phyloP scores from a whole-genome alignment of 75 land plant genomes.

The Sequoia sempervirens region DNA sequence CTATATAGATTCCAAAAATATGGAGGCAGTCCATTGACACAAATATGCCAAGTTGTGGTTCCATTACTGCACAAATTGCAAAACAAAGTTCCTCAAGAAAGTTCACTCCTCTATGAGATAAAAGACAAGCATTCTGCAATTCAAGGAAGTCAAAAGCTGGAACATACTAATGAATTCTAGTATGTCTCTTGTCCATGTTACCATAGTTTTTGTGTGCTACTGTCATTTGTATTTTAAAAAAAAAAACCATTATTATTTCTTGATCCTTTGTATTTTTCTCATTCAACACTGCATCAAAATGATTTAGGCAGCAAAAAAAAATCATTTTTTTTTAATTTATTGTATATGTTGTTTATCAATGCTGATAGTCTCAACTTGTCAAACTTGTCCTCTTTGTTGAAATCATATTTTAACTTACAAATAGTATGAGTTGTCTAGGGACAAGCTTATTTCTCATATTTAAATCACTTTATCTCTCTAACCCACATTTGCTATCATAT shows the following conservation, averaged over 20 bases:
- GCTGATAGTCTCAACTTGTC: neutral
- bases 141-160: conserved; percentile 78
- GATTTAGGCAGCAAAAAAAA: neutral
- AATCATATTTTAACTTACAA: too few relatives aligned
- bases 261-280: neutral
- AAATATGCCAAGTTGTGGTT: conserved; percentile 75
- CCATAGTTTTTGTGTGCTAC: neutral
- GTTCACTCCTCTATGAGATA: conserved; percentile 52
- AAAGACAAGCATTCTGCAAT: conserved; percentile 45
- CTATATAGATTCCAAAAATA: conserved; percentile 71
- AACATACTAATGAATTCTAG: conserved; percentile 62
- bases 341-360: neutral
- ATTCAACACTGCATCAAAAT: neutral
- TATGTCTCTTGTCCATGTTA: conserved; percentile 14
- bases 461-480: too few relatives aligned
- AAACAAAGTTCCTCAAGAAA: conserved; percentile 32
- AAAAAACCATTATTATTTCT: neutral
- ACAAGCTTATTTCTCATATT: neutral
- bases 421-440: neutral
- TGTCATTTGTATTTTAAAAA: neutral
- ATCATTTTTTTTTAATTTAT: neutral
- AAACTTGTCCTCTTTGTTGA: neutral
- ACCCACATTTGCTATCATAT: too few relatives aligned
- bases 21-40: conserved; percentile 75
- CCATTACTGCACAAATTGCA: conserved; percentile 56